Evolutionary conservation across 2,329 filamentous ascomycete species (phyloP).

Genomic region (Fusarium sublunatum): DNA sequence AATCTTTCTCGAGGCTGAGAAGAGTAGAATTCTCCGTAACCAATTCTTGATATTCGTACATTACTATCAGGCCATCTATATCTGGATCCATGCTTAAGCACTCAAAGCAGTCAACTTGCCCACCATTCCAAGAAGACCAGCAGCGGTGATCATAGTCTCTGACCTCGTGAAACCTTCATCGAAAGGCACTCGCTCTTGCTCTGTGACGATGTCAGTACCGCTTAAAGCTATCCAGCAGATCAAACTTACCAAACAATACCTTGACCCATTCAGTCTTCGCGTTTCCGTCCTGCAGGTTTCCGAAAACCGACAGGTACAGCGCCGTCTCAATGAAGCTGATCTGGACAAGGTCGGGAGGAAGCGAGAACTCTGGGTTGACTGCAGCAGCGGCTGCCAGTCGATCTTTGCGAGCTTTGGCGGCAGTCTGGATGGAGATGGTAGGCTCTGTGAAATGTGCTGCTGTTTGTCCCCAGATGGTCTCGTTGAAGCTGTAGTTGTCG

Average conservation of each 20-base stretch:
- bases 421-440: constrained; percentile 39
- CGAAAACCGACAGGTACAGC: constrained; percentile 39
- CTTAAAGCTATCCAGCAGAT: fast-evolving
- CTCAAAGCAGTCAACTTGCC: constrained; percentile 28
- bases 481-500: constrained; percentile 41
- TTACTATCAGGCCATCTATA: not conserved
- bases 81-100: not conserved
- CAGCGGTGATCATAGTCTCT: constrained; percentile 25
- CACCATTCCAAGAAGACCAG: constrained; percentile 34
- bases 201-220: constrained; percentile 11
- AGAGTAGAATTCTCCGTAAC: no score
- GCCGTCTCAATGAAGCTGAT: constrained; percentile 40
- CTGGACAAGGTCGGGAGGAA: constrained; percentile 10
- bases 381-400: constrained; percentile 32
- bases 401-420: constrained; percentile 36
- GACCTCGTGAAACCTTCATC: constrained; percentile 37
- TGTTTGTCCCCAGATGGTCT: constrained; percentile 36
- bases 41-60: not conserved
- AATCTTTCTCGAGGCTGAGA: no score
- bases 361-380: constrained; percentile 31
- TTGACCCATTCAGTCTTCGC: constrained; percentile 40
- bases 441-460: constrained; percentile 33
- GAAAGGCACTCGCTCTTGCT: constrained; percentile 38
- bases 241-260: constrained; percentile 36
- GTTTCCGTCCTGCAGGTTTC: constrained; percentile 27